Percentiles rank a stretch among this genome's conserved stretches.
Evolutionary conservation across 768 basidiomycete genomes (phyloP).

Genomic region (Boletus speciosus): DNA sequence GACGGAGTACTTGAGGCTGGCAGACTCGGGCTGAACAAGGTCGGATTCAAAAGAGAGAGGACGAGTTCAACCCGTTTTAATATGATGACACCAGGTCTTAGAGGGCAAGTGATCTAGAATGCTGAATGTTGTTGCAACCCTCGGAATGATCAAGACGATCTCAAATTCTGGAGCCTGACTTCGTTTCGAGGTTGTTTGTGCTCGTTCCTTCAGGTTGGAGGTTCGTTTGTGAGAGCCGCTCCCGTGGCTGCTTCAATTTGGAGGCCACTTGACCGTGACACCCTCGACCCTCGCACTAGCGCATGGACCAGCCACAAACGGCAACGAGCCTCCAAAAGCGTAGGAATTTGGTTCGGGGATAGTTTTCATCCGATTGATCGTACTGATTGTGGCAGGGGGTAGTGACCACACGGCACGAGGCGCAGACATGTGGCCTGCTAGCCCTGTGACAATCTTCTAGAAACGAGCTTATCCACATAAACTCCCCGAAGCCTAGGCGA

Average conservation of each 20-base stretch:
- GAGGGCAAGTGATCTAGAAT: neutral
- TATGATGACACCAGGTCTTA: neutral
- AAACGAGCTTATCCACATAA: neutral
- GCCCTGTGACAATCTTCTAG: neutral
- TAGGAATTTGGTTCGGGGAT: neutral
- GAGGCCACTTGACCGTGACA: too few species aligned
- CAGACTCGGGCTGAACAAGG: neutral
- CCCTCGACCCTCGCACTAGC: too few species aligned
- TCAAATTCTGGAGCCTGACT: neutral
- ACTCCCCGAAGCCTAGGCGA: neutral
- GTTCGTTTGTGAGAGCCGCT: neutral
- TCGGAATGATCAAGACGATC: neutral
- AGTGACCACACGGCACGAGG: neutral
- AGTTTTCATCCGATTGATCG: constrained; percentile 3
- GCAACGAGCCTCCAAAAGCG: neutral
- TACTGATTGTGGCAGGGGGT: neutral
- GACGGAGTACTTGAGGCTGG: neutral
- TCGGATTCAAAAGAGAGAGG: neutral
- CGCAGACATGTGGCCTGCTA: neutral
- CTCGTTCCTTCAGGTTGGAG: neutral
- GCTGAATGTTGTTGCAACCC: constrained; percentile 1
- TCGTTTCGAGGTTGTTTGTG: neutral
- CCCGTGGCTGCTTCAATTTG: too few species aligned
- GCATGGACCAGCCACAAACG: neutral
- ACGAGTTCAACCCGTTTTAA: neutral